Evolutionary conservation across 768 basidiomycete species (phyloP).

Genomic region (Pleurotus djamor): DNA sequence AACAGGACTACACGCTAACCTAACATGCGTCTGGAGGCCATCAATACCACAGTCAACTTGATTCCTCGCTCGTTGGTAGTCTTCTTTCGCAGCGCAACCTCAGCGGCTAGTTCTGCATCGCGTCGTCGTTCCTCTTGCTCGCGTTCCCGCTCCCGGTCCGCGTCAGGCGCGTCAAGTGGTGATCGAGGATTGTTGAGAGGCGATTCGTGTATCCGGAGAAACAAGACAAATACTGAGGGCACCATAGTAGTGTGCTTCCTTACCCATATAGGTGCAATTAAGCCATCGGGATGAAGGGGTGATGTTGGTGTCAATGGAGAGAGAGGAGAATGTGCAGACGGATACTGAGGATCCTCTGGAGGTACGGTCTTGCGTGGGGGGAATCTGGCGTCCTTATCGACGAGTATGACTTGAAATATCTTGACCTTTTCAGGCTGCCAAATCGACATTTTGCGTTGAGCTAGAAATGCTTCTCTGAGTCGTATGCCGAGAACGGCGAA

Average conservation of each 20-base stretch:
- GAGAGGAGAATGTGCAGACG: slow-evolving; percentile 81
- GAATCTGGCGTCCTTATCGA: slow-evolving; percentile 82
- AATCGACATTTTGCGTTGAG: slow-evolving; percentile 61
- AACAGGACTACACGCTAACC: slow-evolving; percentile 44
- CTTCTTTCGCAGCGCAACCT: slow-evolving; percentile 80
- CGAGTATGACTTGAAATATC: slow-evolving; percentile 80
- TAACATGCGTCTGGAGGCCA: slow-evolving; percentile 86
- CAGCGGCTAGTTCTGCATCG: slow-evolving; percentile 77
- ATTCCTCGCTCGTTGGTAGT: slow-evolving; percentile 80
- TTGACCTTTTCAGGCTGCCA: slow-evolving; percentile 74
- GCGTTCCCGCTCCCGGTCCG: slow-evolving; percentile 53
- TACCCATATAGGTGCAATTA: slow-evolving; percentile 98
- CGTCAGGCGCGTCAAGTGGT: slow-evolving; percentile 53
- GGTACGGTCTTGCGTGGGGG: slow-evolving; percentile 81
- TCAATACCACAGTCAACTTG: slow-evolving; percentile 91
- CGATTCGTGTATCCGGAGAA: slow-evolving; percentile 78
- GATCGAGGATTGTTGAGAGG: slow-evolving; percentile 41
- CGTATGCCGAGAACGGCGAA: slow-evolving; percentile 59
- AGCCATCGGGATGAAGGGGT: slow-evolving; percentile 90
- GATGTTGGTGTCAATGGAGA: slow-evolving; percentile 89
- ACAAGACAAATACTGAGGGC: slow-evolving; percentile 92
- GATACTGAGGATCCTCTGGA: slow-evolving; percentile 54
- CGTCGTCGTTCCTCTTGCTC: slow-evolving; percentile 65
- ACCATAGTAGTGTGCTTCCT: slow-evolving; percentile 91
- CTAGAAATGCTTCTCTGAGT: slow-evolving; percentile 66